These are phyloP conservation scores for Phytophthora sp. DNA, from an alignment of 352 stramenopile genomes.

Conservation along the genomic window DNA sequence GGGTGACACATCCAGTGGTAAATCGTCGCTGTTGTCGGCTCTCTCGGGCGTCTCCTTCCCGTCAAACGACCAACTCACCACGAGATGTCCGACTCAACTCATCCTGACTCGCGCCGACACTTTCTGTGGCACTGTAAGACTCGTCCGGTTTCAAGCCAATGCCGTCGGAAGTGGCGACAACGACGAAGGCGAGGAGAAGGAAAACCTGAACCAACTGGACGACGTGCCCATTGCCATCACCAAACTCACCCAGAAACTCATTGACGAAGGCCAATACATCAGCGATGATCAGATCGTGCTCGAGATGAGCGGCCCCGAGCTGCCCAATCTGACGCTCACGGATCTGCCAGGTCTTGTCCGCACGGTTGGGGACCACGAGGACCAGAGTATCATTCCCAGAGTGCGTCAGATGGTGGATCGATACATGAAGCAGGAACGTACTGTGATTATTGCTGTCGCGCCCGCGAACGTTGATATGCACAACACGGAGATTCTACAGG, in stretches of 20 bases:
- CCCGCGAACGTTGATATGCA: constrained; percentile 88
- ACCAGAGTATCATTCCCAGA: constrained; percentile 66
- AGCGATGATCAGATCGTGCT: constrained; percentile 85
- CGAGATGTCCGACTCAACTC: constrained; percentile 79
- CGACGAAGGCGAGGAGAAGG: constrained; percentile 23
- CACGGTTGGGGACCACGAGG: constrained; percentile 59
- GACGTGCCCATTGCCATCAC: constrained; percentile 34
- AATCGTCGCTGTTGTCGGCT: constrained; percentile 87
- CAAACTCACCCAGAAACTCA: constrained; percentile 58
- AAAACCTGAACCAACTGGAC: constrained; percentile 25
- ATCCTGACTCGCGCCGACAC: constrained; percentile 53
- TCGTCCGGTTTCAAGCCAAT: constrained; percentile 59
- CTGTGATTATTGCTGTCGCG: constrained; percentile 87
- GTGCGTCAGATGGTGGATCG: constrained; percentile 75
- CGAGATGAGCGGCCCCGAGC: constrained; percentile 55
- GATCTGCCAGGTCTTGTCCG: constrained; percentile 84
- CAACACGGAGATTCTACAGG: constrained; percentile 84
- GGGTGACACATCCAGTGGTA: constrained; percentile 90
- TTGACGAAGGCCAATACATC: constrained; percentile 72
- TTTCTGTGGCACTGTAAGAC: constrained; percentile 60
- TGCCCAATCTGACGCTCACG: constrained; percentile 83
- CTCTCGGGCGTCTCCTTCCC: constrained; percentile 85
- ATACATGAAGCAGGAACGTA: constrained; percentile 78
- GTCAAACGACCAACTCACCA: constrained; percentile 78
- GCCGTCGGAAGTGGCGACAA: neutral